These are phyloP conservation scores for Cercospora sesami DNA, from an alignment of 2,329 filamentous ascomycete genomes.

Conservation along the genomic window DNA sequence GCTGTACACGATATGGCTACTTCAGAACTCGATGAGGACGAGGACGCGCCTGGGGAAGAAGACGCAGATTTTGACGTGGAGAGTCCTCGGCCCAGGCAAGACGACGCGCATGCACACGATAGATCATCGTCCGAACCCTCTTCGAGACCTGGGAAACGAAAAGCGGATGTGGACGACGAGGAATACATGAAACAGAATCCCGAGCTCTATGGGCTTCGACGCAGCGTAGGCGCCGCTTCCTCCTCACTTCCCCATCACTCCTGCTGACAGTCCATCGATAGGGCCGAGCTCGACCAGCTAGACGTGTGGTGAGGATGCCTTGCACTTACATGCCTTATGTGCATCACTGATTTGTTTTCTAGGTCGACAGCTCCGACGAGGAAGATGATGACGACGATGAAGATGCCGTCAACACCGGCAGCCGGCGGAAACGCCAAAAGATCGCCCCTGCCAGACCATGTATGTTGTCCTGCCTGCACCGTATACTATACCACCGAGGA, in stretches of 20 bases:
- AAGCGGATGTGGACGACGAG: constrained; percentile 58
- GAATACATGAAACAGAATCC: constrained; percentile 89
- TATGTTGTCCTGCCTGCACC: constrained; percentile 44
- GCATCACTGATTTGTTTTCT: constrained; percentile 23
- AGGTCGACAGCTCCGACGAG: constrained; percentile 62
- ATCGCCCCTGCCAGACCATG: constrained; percentile 63
- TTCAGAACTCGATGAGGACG: constrained; percentile 51
- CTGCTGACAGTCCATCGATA: constrained; percentile 41
- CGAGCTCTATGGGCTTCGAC: constrained; percentile 87
- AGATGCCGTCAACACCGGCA: constrained; percentile 67
- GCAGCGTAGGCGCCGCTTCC: constrained; percentile 68
- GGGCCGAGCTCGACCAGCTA: constrained; percentile 62
- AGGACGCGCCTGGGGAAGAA: constrained; percentile 53
- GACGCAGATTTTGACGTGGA: constrained; percentile 75
- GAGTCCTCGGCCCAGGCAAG: constrained; percentile 47
- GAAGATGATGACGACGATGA: constrained; percentile 68
- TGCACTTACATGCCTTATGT: neutral
- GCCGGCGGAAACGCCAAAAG: constrained; percentile 65
- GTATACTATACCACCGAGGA: constrained; percentile 38
- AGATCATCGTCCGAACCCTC: constrained; percentile 71
- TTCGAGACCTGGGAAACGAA: constrained; percentile 69
- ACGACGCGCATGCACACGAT: constrained; percentile 56
- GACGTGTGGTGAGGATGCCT: constrained; percentile 56
- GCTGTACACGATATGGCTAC: constrained; percentile 48
- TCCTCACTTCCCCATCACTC: constrained; percentile 20